These are phyloP conservation scores for Turnera subulata DNA, from an alignment of 345 rosid genomes.

Conservation along the genomic window DNA sequence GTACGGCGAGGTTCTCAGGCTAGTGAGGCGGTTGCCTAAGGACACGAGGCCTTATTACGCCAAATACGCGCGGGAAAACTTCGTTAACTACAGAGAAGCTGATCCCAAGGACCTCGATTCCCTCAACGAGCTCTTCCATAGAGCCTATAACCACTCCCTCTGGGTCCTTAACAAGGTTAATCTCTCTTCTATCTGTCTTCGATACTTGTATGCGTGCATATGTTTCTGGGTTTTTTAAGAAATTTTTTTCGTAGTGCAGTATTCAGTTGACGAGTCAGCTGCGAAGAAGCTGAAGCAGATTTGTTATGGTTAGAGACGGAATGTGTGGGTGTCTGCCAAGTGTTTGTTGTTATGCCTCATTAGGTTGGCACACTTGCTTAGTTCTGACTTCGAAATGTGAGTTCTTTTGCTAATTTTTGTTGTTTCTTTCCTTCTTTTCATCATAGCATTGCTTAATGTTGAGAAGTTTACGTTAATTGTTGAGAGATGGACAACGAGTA, in stretches of 20 bases:
- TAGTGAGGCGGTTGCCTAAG: slow-evolving; percentile 67
- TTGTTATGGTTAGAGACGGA: slow-evolving; percentile 30
- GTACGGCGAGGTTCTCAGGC: slow-evolving; percentile 73
- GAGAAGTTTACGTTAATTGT: too few species aligned
- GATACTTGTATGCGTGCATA: neutral
- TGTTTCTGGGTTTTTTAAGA: neutral
- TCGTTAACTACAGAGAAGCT: slow-evolving; percentile 76
- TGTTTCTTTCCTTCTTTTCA: neutral
- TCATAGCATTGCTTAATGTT: neutral
- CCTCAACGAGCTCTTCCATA: slow-evolving; percentile 74
- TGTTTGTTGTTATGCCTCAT: slow-evolving; percentile 46
- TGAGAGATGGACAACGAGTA: too few species aligned
- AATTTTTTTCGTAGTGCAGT: slow-evolving; percentile 37
- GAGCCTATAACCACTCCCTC: slow-evolving; percentile 81
- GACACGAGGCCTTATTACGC: slow-evolving; percentile 87
- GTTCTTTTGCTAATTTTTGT: neutral
- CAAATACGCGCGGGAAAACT: slow-evolving; percentile 84
- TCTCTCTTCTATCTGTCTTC: neutral
- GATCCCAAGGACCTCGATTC: slow-evolving; percentile 50
- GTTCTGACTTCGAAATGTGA: neutral
- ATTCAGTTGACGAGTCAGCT: slow-evolving; percentile 72
- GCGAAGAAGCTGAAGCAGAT: slow-evolving; percentile 53
- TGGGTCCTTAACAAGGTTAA: slow-evolving; percentile 91
- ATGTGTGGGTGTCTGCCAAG: slow-evolving; percentile 15
- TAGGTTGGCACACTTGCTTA: neutral